Evolutionary conservation across 2,329 filamentous ascomycete genomes (phyloP).

Genomic region (Elsinoe batatas): DNA sequence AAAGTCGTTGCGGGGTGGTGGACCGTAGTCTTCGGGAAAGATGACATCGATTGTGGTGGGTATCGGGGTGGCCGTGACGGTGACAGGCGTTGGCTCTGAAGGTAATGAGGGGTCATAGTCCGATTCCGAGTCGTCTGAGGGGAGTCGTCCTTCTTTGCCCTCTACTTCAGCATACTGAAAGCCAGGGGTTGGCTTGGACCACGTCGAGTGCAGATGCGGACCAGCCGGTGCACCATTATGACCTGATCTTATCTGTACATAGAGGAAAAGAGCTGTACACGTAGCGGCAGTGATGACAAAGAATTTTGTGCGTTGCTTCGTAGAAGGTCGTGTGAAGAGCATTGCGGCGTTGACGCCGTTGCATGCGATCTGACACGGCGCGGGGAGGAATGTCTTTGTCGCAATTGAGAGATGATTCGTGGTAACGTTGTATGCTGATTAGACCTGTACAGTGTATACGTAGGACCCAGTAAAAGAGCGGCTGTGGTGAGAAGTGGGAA

Average conservation of each 20-base stretch:
- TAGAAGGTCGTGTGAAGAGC: not conserved
- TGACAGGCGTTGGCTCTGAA: not conserved
- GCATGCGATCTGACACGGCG: conserved; percentile 2
- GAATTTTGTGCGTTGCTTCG: conserved; percentile 2
- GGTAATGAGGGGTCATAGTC: not conserved
- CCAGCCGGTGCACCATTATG: not conserved
- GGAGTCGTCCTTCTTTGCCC: not conserved
- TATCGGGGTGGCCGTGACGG: not conserved
- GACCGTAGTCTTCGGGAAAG: not conserved
- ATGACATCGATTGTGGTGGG: not conserved
- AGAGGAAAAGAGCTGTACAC: conserved; percentile 1
- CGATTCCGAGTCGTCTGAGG: not conserved
- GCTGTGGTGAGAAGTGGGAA: no score
- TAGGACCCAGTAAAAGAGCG: no score
- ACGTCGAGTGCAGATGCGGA: conserved; percentile 5
- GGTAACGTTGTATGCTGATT: not conserved
- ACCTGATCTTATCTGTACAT: conserved; percentile 12
- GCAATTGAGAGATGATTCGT: not conserved
- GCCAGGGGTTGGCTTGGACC: not conserved
- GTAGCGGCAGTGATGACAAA: not conserved
- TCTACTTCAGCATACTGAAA: not conserved
- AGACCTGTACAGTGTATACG: no score
- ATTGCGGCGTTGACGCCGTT: conserved; percentile 9
- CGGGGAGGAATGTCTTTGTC: not conserved
- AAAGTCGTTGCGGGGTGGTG: conserved; percentile 1